Conservation (phyloP, 177 flowering plant genomes). For the Telopea speciosissima region DNA sequence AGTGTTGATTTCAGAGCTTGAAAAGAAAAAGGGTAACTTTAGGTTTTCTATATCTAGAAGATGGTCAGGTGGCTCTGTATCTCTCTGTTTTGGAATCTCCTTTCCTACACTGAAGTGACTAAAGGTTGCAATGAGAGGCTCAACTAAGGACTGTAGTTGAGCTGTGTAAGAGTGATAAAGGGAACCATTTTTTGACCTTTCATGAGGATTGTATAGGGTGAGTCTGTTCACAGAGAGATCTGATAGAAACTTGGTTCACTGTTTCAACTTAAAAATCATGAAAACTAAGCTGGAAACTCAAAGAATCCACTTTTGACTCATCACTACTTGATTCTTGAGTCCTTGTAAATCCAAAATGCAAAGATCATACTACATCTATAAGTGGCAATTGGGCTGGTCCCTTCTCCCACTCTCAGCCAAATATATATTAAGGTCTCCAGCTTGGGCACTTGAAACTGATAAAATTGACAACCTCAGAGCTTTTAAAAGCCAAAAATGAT, state of each 20-base stretch:
- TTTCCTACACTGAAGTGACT: conserved; percentile 38
- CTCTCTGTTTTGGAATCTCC: conserved; percentile 32
- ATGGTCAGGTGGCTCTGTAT: conserved; percentile 19
- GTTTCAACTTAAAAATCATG: not conserved
- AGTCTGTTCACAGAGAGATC: not conserved
- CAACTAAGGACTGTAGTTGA: conserved; percentile 14
- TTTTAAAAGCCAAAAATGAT: too few relatives aligned
- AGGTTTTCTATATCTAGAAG: conserved; percentile 25
- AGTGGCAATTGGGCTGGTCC: not conserved
- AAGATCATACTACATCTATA: too few relatives aligned
- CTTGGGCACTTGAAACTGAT: too few relatives aligned
- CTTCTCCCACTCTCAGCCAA: too few relatives aligned
- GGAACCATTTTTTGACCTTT: conserved; percentile 14
- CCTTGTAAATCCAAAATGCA: too few relatives aligned
- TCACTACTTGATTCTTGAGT: not conserved
- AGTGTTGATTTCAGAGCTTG: conserved; percentile 14
- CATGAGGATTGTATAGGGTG: not conserved
- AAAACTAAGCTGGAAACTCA: not conserved
- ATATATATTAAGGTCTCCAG: too few relatives aligned
- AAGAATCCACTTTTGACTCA: not conserved
- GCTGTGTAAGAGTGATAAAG: conserved; percentile 13
- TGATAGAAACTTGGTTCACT: not conserved
- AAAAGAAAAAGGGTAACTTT: conserved; percentile 32
- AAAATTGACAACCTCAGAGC: too few relatives aligned
- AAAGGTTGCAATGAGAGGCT: conserved; percentile 29